Conservation (phyloP, 2,329 filamentous ascomycete genomes). For the Parastagonospora nodorum region DNA sequence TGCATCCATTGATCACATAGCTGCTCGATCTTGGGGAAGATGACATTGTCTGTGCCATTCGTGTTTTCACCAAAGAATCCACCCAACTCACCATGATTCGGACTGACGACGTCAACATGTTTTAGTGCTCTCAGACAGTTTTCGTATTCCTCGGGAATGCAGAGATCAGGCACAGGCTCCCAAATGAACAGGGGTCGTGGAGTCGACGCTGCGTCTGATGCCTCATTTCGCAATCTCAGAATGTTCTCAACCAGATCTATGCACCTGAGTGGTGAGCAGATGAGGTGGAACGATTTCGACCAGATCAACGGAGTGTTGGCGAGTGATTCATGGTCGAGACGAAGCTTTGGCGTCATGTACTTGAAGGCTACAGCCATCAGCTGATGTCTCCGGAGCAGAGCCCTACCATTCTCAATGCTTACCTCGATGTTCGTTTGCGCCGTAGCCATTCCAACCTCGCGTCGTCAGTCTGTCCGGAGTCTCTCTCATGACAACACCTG, state of each 20-base stretch:
- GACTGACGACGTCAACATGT: constrained; percentile 67
- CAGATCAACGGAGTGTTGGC: constrained; percentile 65
- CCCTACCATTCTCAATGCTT: neutral
- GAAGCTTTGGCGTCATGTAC: constrained; percentile 85
- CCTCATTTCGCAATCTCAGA: constrained; percentile 54
- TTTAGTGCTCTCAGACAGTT: constrained; percentile 59
- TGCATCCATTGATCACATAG: constrained; percentile 47
- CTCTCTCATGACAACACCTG: constrained; percentile 70
- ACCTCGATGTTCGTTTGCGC: constrained; percentile 68
- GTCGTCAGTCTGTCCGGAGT: constrained; percentile 76
- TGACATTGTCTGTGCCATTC: constrained; percentile 40
- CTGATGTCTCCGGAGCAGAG: neutral
- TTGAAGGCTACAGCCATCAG: constrained; percentile 65
- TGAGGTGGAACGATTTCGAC: constrained; percentile 82
- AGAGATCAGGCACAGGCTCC: constrained; percentile 93
- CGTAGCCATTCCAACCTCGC: constrained; percentile 90
- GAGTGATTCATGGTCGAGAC: constrained; percentile 75
- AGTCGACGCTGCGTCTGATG: constrained; percentile 20
- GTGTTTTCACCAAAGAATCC: constrained; percentile 71
- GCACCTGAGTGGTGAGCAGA: constrained; percentile 80
- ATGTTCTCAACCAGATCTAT: constrained; percentile 77
- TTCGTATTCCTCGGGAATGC: constrained; percentile 67
- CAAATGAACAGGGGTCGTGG: constrained; percentile 77
- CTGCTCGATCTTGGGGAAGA: constrained; percentile 47
- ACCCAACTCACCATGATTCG: constrained; percentile 89